Percentiles rank a stretch among this genome's conserved stretches.
These are phyloP conservation scores for Pholiota adiposa DNA, from an alignment of 1,284 basidiomycete genomes.

Conservation along the genomic window DNA sequence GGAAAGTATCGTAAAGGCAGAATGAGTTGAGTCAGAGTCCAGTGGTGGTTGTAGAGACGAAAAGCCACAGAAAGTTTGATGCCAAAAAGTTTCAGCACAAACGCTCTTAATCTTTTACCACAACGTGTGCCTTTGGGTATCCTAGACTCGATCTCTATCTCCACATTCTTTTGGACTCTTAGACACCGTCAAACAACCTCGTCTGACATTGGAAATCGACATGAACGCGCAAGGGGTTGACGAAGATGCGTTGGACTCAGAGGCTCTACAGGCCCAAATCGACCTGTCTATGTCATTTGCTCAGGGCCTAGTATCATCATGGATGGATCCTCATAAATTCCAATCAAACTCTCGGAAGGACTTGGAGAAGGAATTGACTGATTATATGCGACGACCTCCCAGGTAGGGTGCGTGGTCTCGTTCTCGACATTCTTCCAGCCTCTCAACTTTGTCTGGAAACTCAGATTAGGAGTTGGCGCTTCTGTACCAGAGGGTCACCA, in stretches of 20 bases:
- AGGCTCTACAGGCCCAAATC: slow-evolving; percentile 73
- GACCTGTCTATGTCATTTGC: slow-evolving; percentile 79
- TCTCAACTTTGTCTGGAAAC: slow-evolving; percentile 15
- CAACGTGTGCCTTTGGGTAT: not conserved
- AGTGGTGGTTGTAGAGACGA: not conserved
- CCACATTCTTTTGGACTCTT: slow-evolving; percentile 2
- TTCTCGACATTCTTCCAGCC: not conserved
- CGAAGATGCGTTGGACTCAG: slow-evolving; percentile 60
- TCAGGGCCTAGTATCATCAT: slow-evolving; percentile 70
- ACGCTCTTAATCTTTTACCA: slow-evolving; percentile 1
- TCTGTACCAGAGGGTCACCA: slow-evolving; percentile 53
- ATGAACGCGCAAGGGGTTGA: slow-evolving; percentile 30
- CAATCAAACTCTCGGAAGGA: slow-evolving; percentile 38
- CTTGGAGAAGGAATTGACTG: slow-evolving; percentile 61
- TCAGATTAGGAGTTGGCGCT: slow-evolving; percentile 74
- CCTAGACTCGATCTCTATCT: not conserved
- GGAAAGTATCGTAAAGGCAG: not conserved
- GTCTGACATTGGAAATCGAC: not conserved
- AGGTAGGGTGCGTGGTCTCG: slow-evolving; percentile 49
- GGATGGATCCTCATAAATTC: slow-evolving; percentile 58
- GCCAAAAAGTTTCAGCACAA: not conserved
- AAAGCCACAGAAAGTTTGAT: not conserved
- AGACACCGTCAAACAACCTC: not conserved
- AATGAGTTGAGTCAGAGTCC: not conserved
- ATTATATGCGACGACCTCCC: slow-evolving; percentile 67